Evolutionary conservation across 1,284 basidiomycete species (phyloP).

Genomic region (Phaffia rhodozyma): DNA sequence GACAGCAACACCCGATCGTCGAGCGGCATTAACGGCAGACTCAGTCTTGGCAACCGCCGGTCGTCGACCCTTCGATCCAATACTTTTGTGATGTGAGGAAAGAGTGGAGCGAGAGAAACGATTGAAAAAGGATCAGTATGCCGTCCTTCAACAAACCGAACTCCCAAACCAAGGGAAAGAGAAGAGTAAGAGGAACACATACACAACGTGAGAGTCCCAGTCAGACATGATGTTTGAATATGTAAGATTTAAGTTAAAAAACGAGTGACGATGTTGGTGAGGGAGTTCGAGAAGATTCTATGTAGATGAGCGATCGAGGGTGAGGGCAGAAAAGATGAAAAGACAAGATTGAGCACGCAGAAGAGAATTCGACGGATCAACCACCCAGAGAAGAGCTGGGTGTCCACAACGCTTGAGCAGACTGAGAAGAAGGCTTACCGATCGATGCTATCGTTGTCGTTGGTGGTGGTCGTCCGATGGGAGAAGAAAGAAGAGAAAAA

Average conservation of each 20-base stretch:
- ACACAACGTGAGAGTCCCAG: conserved; percentile 17
- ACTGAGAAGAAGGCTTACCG: background rate
- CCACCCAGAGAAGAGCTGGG: too few relatives aligned
- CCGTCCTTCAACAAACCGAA: background rate
- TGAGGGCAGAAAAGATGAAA: background rate
- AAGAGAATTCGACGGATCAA: too few relatives aligned
- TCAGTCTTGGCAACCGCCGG: conserved; percentile 26
- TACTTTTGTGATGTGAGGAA: background rate
- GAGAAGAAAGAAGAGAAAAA: too few relatives aligned
- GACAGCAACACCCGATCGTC: conserved; percentile 36
- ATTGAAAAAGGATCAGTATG: background rate
- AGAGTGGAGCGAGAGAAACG: background rate
- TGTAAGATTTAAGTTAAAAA: background rate
- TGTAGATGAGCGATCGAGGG: too few relatives aligned
- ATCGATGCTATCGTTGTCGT: background rate
- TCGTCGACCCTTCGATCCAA: conserved; percentile 16
- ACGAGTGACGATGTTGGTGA: background rate
- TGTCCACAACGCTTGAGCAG: too few relatives aligned
- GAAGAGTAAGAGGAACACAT: background rate
- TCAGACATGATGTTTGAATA: conserved; percentile 11
- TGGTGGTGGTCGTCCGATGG: too few relatives aligned
- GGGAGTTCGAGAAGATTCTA: background rate
- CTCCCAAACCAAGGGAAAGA: background rate
- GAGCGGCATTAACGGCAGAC: conserved; percentile 31
- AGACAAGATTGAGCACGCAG: background rate